Evolutionary conservation across 306 rosid species (phyloP), one percentile per base, ranked within the genome.

Genomic region (Sesbania bispinosa): DNA sequence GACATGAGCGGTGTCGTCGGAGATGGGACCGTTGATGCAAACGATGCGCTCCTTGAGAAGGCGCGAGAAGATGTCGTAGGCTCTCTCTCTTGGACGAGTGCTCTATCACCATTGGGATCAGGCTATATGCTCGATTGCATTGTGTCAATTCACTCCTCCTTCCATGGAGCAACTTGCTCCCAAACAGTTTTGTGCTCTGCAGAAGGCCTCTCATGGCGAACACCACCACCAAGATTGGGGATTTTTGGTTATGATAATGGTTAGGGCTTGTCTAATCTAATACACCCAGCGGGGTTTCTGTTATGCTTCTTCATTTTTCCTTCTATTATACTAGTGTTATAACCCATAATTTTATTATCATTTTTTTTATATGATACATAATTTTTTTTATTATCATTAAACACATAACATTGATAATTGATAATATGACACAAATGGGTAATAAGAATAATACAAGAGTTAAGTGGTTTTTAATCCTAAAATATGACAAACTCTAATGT

Each of bases 51-150:
- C 99, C 59, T 94, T 94, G 38, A 94, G 97, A 14, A 94, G 97
- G 9, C 99, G 93, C 4, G 99, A 94, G 88, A 94, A 94, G 84
- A 94, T 91, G 71, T 94, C 97, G 85, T 94, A 94, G 0, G 99
- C 96, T 14, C 99, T 84, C 80, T 94, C 99, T 6, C 99, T 97
- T 71, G 2, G 99, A 94, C 2, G 99, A 88, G 85, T 88, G 96
- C 75, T 94, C 99, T 10, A 94, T 91, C 47, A 94, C 99, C 99
- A 91, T 94, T 0, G 97, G 99, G 45, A 94, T 82, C 42, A 91
- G 11, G 50, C 92, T 66, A 32, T 82, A 91, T n/a, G 80, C 14
- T 4, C 95, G 94, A 57, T 5, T 54, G 30, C 59, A 63, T 75
- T 46, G 79, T 1, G 82, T 74, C 14, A 26, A 39, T 63, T 43